Evolutionary conservation across 495 filamentous ascomycete species (phyloP).

Genomic region (Glutinoglossum americanum): DNA sequence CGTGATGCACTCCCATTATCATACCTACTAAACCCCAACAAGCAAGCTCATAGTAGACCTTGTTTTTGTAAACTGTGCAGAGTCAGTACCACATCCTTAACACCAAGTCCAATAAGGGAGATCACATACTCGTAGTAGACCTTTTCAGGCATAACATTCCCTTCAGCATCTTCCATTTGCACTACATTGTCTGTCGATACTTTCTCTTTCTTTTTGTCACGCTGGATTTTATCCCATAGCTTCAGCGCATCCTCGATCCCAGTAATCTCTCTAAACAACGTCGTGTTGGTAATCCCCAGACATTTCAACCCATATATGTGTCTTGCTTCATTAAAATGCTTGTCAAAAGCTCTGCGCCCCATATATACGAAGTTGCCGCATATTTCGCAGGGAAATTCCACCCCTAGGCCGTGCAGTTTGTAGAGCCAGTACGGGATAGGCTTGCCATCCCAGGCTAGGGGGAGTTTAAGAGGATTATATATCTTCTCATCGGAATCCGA

Average conservation of each 20-base stretch:
- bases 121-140: constrained; percentile 60
- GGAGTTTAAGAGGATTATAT: constrained; percentile 91
- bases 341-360: constrained; percentile 87
- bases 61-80: neutral
- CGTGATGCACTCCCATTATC: too few species aligned
- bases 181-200: constrained; percentile 60
- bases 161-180: constrained; percentile 95
- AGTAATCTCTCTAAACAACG: constrained; percentile 84
- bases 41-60: neutral
- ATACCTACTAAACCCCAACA: neutral
- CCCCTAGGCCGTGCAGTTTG: constrained; percentile 84
- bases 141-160: constrained; percentile 97
- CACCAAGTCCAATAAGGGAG: too few species aligned
- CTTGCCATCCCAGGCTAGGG: constrained; percentile 92
- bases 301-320: constrained; percentile 89
- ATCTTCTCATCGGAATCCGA: constrained; percentile 53
- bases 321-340: constrained; percentile 85
- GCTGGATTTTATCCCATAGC: constrained; percentile 83
- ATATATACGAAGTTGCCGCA: constrained; percentile 97
- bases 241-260: constrained; percentile 68
- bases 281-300: constrained; percentile 79
- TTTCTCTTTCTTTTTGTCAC: constrained; percentile 61
- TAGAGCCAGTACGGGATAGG: constrained; percentile 98
- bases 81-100: neutral
- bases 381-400: constrained; percentile 88